A percentile compares a stretch with the other conserved stretches of the same genome.
Evolutionary conservation across 2,329 filamentous ascomycete species (phyloP).

Genomic region (Lachnellula arida): DNA sequence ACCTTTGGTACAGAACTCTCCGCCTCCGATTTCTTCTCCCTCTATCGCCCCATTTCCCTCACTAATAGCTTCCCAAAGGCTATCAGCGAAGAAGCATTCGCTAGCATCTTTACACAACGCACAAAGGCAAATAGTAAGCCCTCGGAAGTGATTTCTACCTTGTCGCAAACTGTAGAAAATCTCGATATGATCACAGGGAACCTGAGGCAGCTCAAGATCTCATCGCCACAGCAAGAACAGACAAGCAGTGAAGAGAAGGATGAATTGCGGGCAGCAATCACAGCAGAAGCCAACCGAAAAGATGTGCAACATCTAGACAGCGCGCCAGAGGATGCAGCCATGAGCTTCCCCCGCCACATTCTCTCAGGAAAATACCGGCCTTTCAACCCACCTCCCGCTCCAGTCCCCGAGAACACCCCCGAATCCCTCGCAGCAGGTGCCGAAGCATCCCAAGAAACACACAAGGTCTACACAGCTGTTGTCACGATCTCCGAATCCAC

Average conservation of each 20-base stretch:
- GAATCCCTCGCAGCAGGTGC: conserved; percentile 35
- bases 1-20: conserved; percentile 61
- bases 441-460: conserved; percentile 39
- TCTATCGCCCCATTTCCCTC: conserved; percentile 89
- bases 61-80: conserved; percentile 72
- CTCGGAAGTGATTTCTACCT: conserved; percentile 61
- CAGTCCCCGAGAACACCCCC: conserved; percentile 51
- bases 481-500: conserved; percentile 64
- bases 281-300: conserved; percentile 40
- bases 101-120: conserved; percentile 70
- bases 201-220: conserved; percentile 34
- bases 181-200: conserved; percentile 55
- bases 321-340: conserved; percentile 38
- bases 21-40: conserved; percentile 89
- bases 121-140: conserved; percentile 46
- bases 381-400: conserved; percentile 80
- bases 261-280: conserved; percentile 38
- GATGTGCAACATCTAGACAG: conserved; percentile 52
- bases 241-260: conserved; percentile 23
- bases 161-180: conserved; percentile 55
- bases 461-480: conserved; percentile 57
- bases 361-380: conserved; percentile 69
- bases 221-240: conserved; percentile 20
- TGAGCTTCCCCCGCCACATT: conserved; percentile 63
- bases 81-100: conserved; percentile 70